A percentile compares a stretch with the other conserved stretches of the same genome.
Conservation (phyloP, 2,329 filamentous ascomycete species). For the Colletotrichum sp. region DNA sequence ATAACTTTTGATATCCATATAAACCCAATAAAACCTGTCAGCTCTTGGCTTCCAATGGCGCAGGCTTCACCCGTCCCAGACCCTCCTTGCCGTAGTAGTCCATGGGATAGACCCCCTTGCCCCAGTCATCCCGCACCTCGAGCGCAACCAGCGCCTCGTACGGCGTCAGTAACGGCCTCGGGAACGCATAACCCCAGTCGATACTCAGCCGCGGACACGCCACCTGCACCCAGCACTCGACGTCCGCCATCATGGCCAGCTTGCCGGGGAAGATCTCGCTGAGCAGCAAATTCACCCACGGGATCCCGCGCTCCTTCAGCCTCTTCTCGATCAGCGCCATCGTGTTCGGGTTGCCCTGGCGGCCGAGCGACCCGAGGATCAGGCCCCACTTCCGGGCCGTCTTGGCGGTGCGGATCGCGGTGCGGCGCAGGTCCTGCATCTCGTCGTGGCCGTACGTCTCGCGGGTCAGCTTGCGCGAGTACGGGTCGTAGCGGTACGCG, state of each 20-base stretch:
- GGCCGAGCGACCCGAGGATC: constrained; percentile 88
- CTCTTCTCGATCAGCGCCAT: constrained; percentile 84
- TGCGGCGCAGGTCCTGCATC: constrained; percentile 80
- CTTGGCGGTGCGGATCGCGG: constrained; percentile 78
- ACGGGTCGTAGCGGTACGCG: constrained; percentile 96
- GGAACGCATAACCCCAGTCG: constrained; percentile 98
- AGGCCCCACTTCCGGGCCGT: constrained; percentile 89
- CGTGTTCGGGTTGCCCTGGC: constrained; percentile 95
- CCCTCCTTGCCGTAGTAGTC: constrained; percentile 97
- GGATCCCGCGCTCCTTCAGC: constrained; percentile 73
- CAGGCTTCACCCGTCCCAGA: constrained; percentile 75
- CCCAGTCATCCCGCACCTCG: constrained; percentile 79
- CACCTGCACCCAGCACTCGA: constrained; percentile 98
- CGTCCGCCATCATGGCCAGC: constrained; percentile 88
- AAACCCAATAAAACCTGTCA: neutral
- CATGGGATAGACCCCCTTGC: constrained; percentile 86
- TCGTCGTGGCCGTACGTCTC: constrained; percentile 93
- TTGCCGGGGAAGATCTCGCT: constrained; percentile 98
- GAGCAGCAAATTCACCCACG: constrained; percentile 83
- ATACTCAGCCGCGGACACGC: constrained; percentile 97
- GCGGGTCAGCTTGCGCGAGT: constrained; percentile 87
- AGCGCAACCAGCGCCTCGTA: constrained; percentile 95
- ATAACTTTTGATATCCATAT: neutral
- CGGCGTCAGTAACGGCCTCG: constrained; percentile 85
- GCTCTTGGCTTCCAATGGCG: constrained; percentile 27